These are phyloP conservation scores for Cymbopogon citratus DNA, from an alignment of 176 grass and related monocot genomes.

Conservation along the genomic window DNA sequence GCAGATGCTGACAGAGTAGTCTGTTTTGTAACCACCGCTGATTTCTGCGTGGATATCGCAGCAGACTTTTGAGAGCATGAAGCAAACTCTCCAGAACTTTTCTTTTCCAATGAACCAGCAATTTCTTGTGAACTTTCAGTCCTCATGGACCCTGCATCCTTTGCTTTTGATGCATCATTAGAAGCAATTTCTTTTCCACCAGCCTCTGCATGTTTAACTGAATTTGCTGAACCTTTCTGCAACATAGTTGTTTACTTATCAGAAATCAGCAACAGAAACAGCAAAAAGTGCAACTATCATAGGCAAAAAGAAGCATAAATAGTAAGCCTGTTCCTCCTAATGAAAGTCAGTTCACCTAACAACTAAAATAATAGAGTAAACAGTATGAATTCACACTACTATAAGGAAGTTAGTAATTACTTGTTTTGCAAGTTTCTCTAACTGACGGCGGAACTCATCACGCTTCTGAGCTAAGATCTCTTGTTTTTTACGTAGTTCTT, in stretches of 20 bases:
- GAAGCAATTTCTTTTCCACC: slow-evolving; percentile 38
- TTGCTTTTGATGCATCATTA: slow-evolving; percentile 35
- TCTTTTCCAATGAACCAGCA: slow-evolving; percentile 42
- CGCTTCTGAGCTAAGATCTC: slow-evolving; percentile 87
- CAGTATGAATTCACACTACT: not conserved
- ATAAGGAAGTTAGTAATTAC: slow-evolving; percentile 39
- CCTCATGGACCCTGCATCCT: slow-evolving; percentile 10
- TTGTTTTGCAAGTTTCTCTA: slow-evolving; percentile 79
- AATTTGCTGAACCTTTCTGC: slow-evolving; percentile 45
- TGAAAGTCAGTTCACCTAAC: slow-evolving; percentile 1
- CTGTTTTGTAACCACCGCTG: slow-evolving; percentile 28
- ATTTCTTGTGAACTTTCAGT: slow-evolving; percentile 24
- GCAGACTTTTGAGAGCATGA: slow-evolving; percentile 39
- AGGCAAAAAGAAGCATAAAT: not conserved
- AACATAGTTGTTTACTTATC: slow-evolving; percentile 21
- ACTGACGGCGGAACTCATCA: slow-evolving; percentile 78
- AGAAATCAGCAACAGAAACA: slow-evolving; percentile 12
- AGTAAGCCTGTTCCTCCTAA: not conserved
- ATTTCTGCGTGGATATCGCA: slow-evolving; percentile 40
- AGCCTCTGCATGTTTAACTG: slow-evolving; percentile 44
- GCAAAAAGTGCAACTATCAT: not conserved
- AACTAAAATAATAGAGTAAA: slow-evolving; percentile 8
- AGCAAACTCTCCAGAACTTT: slow-evolving; percentile 40
- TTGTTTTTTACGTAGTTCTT: slow-evolving; percentile 95
- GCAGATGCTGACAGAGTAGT: slow-evolving; percentile 23